These are phyloP conservation scores for Fusarium sacchari DNA, from an alignment of 2,329 filamentous ascomycete genomes.

Conservation along the genomic window DNA sequence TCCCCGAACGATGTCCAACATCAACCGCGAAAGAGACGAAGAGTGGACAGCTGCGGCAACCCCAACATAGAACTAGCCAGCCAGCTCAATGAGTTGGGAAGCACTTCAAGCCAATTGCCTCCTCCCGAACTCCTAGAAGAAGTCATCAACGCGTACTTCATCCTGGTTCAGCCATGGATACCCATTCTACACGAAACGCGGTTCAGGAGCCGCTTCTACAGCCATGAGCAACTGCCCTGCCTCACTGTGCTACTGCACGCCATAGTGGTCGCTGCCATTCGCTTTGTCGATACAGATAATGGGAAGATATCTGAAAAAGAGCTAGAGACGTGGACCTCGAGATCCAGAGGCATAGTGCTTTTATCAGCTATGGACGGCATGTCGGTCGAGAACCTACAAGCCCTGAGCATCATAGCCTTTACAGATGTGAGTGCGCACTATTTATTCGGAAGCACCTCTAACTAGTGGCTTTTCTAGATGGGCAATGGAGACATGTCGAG, in stretches of 20 bases:
- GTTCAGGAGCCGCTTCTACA: constrained; percentile 34
- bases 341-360: constrained; percentile 31
- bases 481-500: constrained; percentile 40
- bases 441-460: accelerated
- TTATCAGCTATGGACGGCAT: constrained; percentile 36
- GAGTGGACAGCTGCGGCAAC: constrained; percentile 36
- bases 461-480: constrained; percentile 25
- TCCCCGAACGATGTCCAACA: constrained; percentile 1
- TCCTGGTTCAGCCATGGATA: constrained; percentile 37
- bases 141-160: constrained; percentile 35
- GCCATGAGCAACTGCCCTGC: constrained; percentile 25
- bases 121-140: constrained; percentile 33
- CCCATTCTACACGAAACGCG: constrained; percentile 36
- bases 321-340: constrained; percentile 18
- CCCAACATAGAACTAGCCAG: constrained; percentile 36
- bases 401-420: constrained; percentile 37
- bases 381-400: constrained; percentile 38
- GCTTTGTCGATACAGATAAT: constrained; percentile 14
- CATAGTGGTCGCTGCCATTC: constrained; percentile 35
- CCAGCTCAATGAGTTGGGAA: constrained; percentile 23
- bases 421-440: constrained; percentile 19
- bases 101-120: constrained; percentile 11
- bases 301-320: background rate
- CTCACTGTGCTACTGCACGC: constrained; percentile 28
- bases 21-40: constrained; percentile 26